These are phyloP conservation scores for Niebla homalea DNA, from an alignment of 495 filamentous ascomycete genomes.

Conservation along the genomic window DNA sequence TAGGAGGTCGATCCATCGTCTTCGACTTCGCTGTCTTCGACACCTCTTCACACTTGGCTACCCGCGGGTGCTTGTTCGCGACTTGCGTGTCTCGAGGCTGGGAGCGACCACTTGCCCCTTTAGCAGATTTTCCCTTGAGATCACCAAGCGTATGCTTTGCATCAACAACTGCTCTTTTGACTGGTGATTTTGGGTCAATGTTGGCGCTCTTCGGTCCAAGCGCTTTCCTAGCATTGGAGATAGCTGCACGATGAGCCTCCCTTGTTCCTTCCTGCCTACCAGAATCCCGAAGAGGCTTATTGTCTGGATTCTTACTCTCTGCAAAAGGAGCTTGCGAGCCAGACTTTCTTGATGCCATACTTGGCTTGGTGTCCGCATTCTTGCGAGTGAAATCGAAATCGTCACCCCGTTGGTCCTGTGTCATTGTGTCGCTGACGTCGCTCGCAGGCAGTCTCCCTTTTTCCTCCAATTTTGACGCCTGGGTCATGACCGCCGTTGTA, in stretches of 20 bases:
- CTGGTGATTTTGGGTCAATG: neutral
- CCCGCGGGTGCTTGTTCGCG: neutral
- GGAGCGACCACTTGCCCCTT: neutral
- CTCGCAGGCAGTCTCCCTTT: slow-evolving; percentile 50
- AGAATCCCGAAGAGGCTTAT: neutral
- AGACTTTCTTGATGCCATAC: neutral
- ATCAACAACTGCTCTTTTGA: neutral
- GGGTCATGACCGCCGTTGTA: neutral
- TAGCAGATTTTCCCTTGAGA: neutral
- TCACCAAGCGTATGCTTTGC: neutral
- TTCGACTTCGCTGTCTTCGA: neutral
- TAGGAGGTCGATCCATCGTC: slow-evolving; percentile 4
- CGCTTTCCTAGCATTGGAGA: slow-evolving; percentile 29
- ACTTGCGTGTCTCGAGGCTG: neutral
- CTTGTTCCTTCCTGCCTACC: slow-evolving; percentile 8
- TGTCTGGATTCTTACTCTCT: neutral
- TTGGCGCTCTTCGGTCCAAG: slow-evolving; percentile 36
- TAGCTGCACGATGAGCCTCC: slow-evolving; percentile 11
- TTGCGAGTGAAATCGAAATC: slow-evolving; percentile 37
- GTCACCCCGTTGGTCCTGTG: slow-evolving; percentile 23
- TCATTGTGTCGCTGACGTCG: slow-evolving; percentile 20
- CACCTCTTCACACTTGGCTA: neutral
- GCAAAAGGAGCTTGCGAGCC: neutral
- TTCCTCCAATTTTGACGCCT: slow-evolving; percentile 32
- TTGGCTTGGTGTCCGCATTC: slow-evolving; percentile 1